A percentile compares a stretch with the other conserved stretches of the same genome.
These are phyloP conservation scores for Saccharomyces cerevisiae DNA, from an alignment of 805 yeast genomes.

Conservation along the genomic window DNA sequence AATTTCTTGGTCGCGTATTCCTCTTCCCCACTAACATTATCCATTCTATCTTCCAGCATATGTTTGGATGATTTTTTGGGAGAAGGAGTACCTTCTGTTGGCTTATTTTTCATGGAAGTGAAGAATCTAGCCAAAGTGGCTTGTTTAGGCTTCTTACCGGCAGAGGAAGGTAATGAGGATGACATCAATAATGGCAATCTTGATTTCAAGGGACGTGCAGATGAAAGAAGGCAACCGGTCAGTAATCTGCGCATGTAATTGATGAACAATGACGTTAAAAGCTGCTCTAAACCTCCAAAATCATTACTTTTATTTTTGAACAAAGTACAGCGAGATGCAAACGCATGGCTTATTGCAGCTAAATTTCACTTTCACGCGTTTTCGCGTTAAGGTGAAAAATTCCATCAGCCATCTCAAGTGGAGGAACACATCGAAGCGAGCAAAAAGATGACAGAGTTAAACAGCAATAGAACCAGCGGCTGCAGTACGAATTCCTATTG, in stretches of 20 bases:
- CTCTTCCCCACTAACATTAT: not conserved
- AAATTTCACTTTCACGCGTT: not conserved
- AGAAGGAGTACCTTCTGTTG: not conserved
- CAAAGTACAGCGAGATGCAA: not conserved
- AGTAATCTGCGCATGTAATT: not conserved
- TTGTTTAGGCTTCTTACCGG: conserved; percentile 13
- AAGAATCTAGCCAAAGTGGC: conserved; percentile 29
- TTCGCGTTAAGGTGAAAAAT: not conserved
- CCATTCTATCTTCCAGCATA: not conserved
- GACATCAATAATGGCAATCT: not conserved
- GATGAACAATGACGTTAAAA: not conserved
- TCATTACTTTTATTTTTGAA: not conserved
- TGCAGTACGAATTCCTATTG: not conserved
- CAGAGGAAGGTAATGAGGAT: not conserved
- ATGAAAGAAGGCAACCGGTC: not conserved
- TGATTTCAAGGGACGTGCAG: not conserved
- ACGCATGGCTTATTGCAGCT: not conserved
- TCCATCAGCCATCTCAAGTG: not conserved
- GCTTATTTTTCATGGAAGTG: conserved; percentile 17
- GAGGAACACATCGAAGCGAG: not conserved
- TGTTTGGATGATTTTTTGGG: not conserved
- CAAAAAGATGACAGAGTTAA: not conserved
- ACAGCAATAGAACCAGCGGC: not conserved
- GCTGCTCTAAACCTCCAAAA: not conserved
- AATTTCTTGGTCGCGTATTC: not conserved